Base-by-base conservation (phyloP, 2,329 filamentous ascomycete genomes). In the Exutisphaerella laricina region DNA sequence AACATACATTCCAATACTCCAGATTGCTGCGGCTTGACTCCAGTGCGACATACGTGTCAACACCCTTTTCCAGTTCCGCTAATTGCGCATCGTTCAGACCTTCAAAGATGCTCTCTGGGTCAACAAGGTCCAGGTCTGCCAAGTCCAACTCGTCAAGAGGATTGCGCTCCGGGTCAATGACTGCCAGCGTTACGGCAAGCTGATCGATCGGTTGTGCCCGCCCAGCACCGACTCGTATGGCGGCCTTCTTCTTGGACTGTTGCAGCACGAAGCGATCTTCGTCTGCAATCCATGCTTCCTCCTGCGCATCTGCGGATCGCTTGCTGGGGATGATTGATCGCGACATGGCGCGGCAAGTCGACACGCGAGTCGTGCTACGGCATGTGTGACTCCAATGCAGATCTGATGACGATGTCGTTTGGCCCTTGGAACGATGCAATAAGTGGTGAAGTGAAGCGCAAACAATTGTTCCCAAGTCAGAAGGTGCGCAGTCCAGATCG, bases 221-320 rank as follows among this genome's bases (percentile, higher is more conserved):
- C 8, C 85, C 85, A 65, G 94, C 89, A 56, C 88, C 86, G 33
- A 97, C 88, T 29, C 92, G 84, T 55, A 98, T 94, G 53, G 89
- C 86, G 30, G 92, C 90, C 72, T 96, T 97, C 72, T 94, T 97
- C 74, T 97, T 98, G 34, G 90, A 85, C 68, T 98, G 92, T 66
- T 88, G 89, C 59, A 98, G 72, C 43, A 97, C 92, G 60, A 98
- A 98, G 52, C 84, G 82, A 70, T 98, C 92, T 66, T 98, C 92
- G 57, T 94, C 86, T 39, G 90, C 86, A 14, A 97, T 86, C 74
- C 92, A 98, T 16, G 70, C 70, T 43, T 68, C 69, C 55, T 74
- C 71, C 49, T 70, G 66, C 25, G 67, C 69, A 46, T 72, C 69
- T 13, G 66, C 66, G 10, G 47, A 41, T 30, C 70, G 68, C 54